Base-by-base conservation (phyloP, 2,329 filamentous ascomycete species). In the Bipolaris victoriae region DNA sequence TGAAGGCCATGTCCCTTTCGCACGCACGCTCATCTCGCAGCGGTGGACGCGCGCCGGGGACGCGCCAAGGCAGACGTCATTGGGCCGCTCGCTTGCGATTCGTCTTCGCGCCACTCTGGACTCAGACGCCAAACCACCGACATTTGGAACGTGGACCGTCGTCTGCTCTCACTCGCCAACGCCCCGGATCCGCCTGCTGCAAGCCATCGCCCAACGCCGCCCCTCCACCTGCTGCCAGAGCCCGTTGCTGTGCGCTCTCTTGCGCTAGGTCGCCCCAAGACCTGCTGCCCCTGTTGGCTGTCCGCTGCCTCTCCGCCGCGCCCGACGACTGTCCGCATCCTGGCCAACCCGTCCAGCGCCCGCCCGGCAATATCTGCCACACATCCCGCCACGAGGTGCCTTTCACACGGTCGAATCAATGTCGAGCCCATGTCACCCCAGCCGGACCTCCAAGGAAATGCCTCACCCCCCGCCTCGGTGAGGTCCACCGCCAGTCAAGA, bases 401-500 rank as follows among this genome's bases (percentile, higher is more conserved):
- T 59, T 51, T 41, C 50, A 64, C 57, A 64, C 69, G 67, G 67
- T 63, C 69, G 73, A 71, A 76, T 75, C 76, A 78, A 78, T 78
- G 76, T 77, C 72, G 69, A 65, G 69, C 74, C 73, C 75, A 78
- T 78, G 76, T 78, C 76, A 70, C 64, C 70, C 65, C 70, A 69
- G 69, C 66, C 70, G 64, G 61, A 72, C 70, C 73, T 68, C 66
- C 69, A 72, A 67, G 65, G 65, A 74, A 74, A 73, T 69, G 67
- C 71, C 73, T 77, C 75, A 68, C 70, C 74, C 70, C 65, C 74
- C 69, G 65, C 74, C 72, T 68, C 73, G 72, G 72, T 77, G 74
- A 77, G 73, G 70, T 70, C 70, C 67, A 72, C 67, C 66, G 66
- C 64, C 40, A 52, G 49, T 56, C 44, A 53, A 39, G 55, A 52